Evolutionary conservation across 495 filamentous ascomycete genomes (phyloP).

Genomic region (Penicillium waksmanii): DNA sequence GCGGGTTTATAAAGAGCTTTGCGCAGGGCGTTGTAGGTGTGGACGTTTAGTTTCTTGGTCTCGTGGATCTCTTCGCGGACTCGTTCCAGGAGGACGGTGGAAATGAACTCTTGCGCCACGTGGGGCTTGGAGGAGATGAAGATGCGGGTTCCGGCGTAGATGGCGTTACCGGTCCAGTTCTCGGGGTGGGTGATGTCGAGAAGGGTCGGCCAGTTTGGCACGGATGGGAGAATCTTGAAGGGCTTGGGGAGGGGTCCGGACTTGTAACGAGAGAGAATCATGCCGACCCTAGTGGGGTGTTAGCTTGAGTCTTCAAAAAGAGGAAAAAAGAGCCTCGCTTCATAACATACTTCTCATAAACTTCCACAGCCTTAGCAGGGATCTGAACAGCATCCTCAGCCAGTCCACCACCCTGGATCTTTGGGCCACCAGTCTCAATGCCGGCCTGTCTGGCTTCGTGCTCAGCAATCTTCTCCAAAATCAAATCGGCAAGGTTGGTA

Average conservation of each 20-base stretch:
- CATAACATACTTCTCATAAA: slow-evolving; percentile 79
- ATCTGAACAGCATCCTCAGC: slow-evolving; percentile 82
- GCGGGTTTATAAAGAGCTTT: slow-evolving; percentile 94
- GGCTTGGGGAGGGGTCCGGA: slow-evolving; percentile 94
- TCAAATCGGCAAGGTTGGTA: slow-evolving; percentile 88
- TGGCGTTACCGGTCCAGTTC: slow-evolving; percentile 84
- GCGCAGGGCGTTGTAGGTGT: slow-evolving; percentile 90
- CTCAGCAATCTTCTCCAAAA: slow-evolving; percentile 89
- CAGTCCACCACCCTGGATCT: slow-evolving; percentile 51
- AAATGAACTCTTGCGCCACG: slow-evolving; percentile 79
- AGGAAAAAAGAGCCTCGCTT: background rate
- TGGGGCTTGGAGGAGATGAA: slow-evolving; percentile 81
- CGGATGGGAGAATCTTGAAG: slow-evolving; percentile 92
- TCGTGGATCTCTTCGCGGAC: slow-evolving; percentile 88
- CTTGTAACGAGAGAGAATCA: slow-evolving; percentile 89
- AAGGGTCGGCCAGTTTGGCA: slow-evolving; percentile 88
- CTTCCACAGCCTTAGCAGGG: slow-evolving; percentile 89
- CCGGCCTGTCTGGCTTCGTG: slow-evolving; percentile 73
- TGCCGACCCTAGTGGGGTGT: slow-evolving; percentile 66
- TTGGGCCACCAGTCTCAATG: slow-evolving; percentile 29
- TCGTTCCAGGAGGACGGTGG: slow-evolving; percentile 78
- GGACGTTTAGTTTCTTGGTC: slow-evolving; percentile 90
- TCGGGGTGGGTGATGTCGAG: slow-evolving; percentile 80
- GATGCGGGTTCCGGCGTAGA: slow-evolving; percentile 83
- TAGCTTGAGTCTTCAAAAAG: slow-evolving; percentile 13